Conservation (phyloP, 768 basidiomycete species). For the Boletus patriciae region DNA sequence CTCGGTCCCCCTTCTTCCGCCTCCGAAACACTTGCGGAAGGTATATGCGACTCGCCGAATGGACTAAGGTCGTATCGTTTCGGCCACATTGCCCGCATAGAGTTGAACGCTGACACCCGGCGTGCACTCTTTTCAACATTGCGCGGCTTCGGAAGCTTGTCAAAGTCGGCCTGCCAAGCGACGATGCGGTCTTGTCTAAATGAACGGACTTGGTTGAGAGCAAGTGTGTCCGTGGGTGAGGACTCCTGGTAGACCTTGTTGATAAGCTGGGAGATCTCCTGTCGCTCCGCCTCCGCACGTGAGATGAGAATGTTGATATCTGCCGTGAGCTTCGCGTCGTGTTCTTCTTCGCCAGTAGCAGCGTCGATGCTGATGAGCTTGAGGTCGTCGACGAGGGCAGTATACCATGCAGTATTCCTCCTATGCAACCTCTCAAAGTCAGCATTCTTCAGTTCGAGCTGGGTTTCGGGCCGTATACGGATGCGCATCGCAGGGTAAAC, state of each 20-base stretch:
- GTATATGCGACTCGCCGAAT: constrained; percentile 53
- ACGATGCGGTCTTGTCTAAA: constrained; percentile 91
- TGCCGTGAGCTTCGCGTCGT: constrained; percentile 58
- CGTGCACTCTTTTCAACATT: constrained; percentile 52
- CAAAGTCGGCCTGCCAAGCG: constrained; percentile 95
- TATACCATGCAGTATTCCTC: constrained; percentile 74
- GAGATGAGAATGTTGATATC: constrained; percentile 67
- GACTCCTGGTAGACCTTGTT: constrained; percentile 82
- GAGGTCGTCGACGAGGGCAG: constrained; percentile 70
- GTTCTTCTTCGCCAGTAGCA: constrained; percentile 73
- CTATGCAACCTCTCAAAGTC: constrained; percentile 79
- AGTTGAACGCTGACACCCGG: constrained; percentile 62
- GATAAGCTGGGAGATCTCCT: constrained; percentile 70
- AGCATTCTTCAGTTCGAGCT: constrained; percentile 87
- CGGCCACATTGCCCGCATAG: constrained; percentile 73
- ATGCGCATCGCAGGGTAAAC: constrained; percentile 88
- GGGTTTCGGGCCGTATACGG: constrained; percentile 81
- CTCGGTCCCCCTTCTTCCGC: constrained; percentile 58
- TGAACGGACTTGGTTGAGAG: constrained; percentile 81
- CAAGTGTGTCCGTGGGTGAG: constrained; percentile 79
- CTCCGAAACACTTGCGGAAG: constrained; percentile 71
- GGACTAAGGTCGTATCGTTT: constrained; percentile 56
- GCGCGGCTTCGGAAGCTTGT: constrained; percentile 75
- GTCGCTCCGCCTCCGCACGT: constrained; percentile 72
- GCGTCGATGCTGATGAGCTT: constrained; percentile 76